Conservation (phyloP, 2,329 filamentous ascomycete genomes). For the Beauveria brongniartii region DNA sequence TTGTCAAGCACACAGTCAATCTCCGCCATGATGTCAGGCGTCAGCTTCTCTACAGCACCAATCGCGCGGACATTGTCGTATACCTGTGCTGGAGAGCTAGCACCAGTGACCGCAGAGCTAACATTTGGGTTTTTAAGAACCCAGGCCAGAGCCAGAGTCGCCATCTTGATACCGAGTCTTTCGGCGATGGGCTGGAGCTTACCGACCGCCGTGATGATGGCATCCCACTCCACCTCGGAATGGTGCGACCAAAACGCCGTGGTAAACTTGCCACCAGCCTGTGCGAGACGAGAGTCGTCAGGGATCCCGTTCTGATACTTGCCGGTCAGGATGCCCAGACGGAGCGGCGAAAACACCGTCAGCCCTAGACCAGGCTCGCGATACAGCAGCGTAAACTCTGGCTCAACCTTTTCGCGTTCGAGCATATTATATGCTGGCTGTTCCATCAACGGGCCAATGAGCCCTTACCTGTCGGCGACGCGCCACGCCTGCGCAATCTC, state of each 20-base stretch:
- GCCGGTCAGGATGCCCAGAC: conserved; percentile 51
- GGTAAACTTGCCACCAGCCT: conserved; percentile 48
- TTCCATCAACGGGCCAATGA: conserved; percentile 58
- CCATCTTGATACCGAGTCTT: conserved; percentile 50
- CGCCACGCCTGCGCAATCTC: conserved; percentile 58
- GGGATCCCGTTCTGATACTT: conserved; percentile 61
- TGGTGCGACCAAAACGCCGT: conserved; percentile 43
- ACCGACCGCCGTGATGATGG: conserved; percentile 50
- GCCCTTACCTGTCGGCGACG: conserved; percentile 49
- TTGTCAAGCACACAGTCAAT: conserved; percentile 53
- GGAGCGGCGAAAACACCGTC: conserved; percentile 55
- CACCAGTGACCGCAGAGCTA: conserved; percentile 53
- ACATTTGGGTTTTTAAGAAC: conserved; percentile 54
- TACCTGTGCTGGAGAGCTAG: conserved; percentile 49
- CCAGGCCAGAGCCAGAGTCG: conserved; percentile 52
- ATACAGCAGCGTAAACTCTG: conserved; percentile 53
- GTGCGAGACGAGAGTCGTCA: conserved; percentile 47
- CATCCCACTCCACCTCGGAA: conserved; percentile 44
- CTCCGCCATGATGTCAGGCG: conserved; percentile 48
- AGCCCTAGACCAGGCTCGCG: conserved; percentile 51
- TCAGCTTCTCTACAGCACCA: conserved; percentile 45
- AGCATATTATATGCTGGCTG: conserved; percentile 62
- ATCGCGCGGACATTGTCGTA: conserved; percentile 51
- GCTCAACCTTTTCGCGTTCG: conserved; percentile 51
- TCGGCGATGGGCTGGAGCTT: conserved; percentile 56